Evolutionary conservation across 2,329 filamentous ascomycete species (phyloP).

Genomic region (Dactylellina leptospora): DNA sequence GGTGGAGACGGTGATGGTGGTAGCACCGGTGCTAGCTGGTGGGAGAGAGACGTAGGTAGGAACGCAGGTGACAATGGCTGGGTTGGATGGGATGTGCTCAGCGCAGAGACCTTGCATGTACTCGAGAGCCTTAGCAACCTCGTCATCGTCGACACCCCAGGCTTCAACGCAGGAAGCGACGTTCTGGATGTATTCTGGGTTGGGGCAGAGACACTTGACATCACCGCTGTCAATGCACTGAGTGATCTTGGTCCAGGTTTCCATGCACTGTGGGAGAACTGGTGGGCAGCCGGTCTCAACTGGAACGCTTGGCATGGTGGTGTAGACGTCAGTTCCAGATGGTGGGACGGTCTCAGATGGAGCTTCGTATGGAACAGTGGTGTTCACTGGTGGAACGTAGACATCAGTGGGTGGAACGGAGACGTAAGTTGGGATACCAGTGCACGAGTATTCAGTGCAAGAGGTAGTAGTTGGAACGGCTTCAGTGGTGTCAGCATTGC

Average conservation of each 20-base stretch:
- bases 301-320: conserved; percentile 56
- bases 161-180: conserved; percentile 84
- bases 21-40: conserved; percentile 59
- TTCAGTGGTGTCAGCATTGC: conserved; percentile 14
- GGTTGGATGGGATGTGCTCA: conserved; percentile 76
- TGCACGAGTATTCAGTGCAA: conserved; percentile 21
- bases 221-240: conserved; percentile 87
- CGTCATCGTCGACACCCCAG: conserved; percentile 72
- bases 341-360: conserved; percentile 58
- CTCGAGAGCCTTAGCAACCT: conserved; percentile 75
- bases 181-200: conserved; percentile 76
- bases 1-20: conserved; percentile 62
- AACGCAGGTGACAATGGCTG: conserved; percentile 81
- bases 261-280: conserved; percentile 85
- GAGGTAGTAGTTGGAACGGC: conserved; percentile 11
- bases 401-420: conserved; percentile 14
- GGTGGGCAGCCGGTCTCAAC: conserved; percentile 66
- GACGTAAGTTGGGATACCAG: conserved; percentile 14
- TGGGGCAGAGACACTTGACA: conserved; percentile 84
- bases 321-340: conserved; percentile 64
- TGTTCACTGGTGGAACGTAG: conserved; percentile 39
- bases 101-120: conserved; percentile 95
- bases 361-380: conserved; percentile 29
- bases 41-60: conserved; percentile 71
- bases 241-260: conserved; percentile 82